Percentiles rank a stretch among this genome's conserved stretches.
Evolutionary conservation across 495 filamentous ascomycete species (phyloP).

Genomic region (Oleoguttula mirabilis): DNA sequence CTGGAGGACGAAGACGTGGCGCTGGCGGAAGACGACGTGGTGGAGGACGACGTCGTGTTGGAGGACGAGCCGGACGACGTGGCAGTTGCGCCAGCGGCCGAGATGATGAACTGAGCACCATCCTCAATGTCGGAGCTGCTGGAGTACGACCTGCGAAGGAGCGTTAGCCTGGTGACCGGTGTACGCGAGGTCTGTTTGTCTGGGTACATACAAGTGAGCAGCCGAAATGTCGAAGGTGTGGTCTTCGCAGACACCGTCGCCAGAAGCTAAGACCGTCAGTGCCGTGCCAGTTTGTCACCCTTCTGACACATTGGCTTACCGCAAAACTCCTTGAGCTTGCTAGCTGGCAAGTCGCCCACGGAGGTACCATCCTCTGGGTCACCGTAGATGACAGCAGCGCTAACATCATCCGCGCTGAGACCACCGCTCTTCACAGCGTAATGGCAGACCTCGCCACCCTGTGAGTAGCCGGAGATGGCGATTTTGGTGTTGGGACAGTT

Average conservation of each 20-base stretch:
- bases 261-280: conserved; percentile 7
- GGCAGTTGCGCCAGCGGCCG: not conserved
- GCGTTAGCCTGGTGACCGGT: not conserved
- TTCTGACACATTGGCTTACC: too few relatives aligned
- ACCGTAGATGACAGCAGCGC: conserved; percentile 11
- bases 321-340: conserved; percentile 11
- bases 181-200: too few relatives aligned
- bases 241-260: conserved; percentile 13
- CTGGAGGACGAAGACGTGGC: not conserved
- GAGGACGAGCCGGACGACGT: not conserved
- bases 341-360: conserved; percentile 9
- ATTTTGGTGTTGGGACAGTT: conserved; percentile 50
- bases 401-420: conserved; percentile 2
- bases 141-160: not conserved
- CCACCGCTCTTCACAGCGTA: conserved; percentile 26
- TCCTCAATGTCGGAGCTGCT: conserved; percentile 1
- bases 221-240: conserved; percentile 11
- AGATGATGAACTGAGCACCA: conserved; percentile 11
- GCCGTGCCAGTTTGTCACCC: not conserved
- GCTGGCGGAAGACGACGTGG: not conserved
- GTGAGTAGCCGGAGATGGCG: conserved; percentile 49
- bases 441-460: conserved; percentile 43
- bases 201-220: conserved; percentile 14
- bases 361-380: conserved; percentile 5
- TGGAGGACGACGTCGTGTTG: not conserved